phyloP scores from a whole-genome alignment of 345 rosid genomes.

The Linum trigynum region DNA sequence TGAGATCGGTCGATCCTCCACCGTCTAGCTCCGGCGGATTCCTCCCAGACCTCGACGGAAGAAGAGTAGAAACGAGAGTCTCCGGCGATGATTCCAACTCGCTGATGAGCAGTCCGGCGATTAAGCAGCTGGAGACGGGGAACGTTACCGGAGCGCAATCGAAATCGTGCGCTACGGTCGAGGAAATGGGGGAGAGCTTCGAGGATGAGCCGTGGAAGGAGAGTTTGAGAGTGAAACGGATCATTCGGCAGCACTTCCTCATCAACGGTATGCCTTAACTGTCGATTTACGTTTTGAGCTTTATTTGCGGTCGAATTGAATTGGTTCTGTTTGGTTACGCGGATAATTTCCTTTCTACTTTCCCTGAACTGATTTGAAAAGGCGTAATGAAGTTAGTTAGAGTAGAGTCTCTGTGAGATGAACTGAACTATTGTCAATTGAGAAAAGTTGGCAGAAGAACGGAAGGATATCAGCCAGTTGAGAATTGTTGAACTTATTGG shows the following conservation, averaged over 20 bases:
- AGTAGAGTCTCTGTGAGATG: not conserved
- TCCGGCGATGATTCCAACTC: not conserved
- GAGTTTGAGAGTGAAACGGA: constrained; percentile 51
- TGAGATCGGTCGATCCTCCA: constrained; percentile 47
- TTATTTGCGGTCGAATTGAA: no score
- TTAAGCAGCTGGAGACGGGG: constrained; percentile 1
- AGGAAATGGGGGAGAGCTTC: constrained; percentile 81
- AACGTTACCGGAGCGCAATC: constrained; percentile 10
- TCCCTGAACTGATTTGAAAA: not conserved
- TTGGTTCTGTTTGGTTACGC: no score
- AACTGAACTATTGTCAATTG: not conserved
- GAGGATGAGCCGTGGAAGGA: constrained; percentile 42
- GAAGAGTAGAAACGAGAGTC: not conserved
- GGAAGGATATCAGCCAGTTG: not conserved
- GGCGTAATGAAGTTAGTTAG: not conserved
- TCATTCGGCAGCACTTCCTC: constrained; percentile 53
- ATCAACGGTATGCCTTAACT: constrained; percentile 32
- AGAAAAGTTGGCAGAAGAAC: not conserved
- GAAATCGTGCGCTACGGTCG: constrained; percentile 78
- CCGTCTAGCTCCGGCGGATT: constrained; percentile 15
- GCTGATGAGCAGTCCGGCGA: not conserved
- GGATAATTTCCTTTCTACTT: not conserved
- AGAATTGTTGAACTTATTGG: not conserved
- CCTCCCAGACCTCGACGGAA: not conserved
- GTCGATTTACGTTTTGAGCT: no score